These are phyloP conservation scores for Raddia distichophylla DNA, from an alignment of 176 grass and related monocot genomes.

Conservation along the genomic window DNA sequence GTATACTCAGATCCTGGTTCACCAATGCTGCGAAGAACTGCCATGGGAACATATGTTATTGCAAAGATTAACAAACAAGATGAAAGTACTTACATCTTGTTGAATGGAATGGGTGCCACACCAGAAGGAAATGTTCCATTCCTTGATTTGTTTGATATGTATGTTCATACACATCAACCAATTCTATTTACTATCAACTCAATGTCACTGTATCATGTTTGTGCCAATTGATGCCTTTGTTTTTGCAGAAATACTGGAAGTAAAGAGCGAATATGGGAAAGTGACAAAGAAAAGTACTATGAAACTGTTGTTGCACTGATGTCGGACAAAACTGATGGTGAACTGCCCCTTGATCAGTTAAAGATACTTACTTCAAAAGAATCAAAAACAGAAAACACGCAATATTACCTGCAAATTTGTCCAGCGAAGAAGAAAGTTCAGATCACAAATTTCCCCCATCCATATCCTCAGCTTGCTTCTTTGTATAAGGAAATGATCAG, in stretches of 20 bases:
- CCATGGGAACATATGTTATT: conserved; percentile 88
- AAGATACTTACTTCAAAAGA: conserved; percentile 96
- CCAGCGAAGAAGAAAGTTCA: conserved; percentile 90
- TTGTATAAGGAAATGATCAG: conserved; percentile 97
- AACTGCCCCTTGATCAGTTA: conserved; percentile 72
- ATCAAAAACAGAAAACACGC: conserved; percentile 99
- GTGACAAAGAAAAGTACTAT: conserved; percentile 92
- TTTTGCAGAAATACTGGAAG: conserved; percentile 84
- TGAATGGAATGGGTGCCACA: conserved; percentile 94
- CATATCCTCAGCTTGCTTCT: conserved; percentile 91
- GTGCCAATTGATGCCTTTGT: conserved; percentile 30
- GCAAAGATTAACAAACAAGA: conserved; percentile 93
- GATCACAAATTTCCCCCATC: conserved; percentile 97
- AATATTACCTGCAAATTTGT: conserved; percentile 91
- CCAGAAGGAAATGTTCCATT: conserved; percentile 98
- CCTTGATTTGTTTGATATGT: conserved; percentile 98
- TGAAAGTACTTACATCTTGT: conserved; percentile 69
- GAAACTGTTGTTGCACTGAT: conserved; percentile 89
- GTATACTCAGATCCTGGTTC: conserved; percentile 98
- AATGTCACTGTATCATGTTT: conserved; percentile 22
- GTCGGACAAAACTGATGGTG: conserved; percentile 86
- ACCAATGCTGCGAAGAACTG: conserved; percentile 93
- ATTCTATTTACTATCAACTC: conserved; percentile 33
- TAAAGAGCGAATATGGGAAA: conserved; percentile 99
- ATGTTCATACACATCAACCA: conserved; percentile 41